Conservation (phyloP, 306 rosid species). For the Cercis canadensis region DNA sequence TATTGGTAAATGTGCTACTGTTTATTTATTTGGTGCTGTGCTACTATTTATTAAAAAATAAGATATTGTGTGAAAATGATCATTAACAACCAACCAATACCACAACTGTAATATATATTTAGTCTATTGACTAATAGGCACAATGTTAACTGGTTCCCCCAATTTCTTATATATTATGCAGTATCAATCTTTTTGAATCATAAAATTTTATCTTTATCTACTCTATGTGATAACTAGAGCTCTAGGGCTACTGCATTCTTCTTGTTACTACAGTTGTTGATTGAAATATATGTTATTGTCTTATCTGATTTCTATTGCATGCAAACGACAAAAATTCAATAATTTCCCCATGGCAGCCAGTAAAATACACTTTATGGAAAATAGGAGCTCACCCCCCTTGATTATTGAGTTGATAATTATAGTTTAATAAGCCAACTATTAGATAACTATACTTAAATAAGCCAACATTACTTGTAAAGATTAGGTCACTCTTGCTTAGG, state of each 20-base stretch:
- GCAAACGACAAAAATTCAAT: conserved; percentile 46
- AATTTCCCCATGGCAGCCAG: conserved; percentile 15
- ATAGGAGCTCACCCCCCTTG: conserved; percentile 22
- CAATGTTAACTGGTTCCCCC: conserved; percentile 1
- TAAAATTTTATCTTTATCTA: conserved; percentile 34
- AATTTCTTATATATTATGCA: conserved; percentile 15
- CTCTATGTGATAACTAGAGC: conserved; percentile 36
- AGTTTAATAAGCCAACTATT: not conserved
- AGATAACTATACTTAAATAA: conserved; percentile 28
- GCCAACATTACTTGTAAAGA: conserved; percentile 27
- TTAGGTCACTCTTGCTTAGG: conserved; percentile 37
- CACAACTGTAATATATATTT: conserved; percentile 38
- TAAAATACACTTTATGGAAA: conserved; percentile 30
- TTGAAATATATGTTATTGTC: conserved; percentile 41
- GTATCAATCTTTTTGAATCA: conserved; percentile 49
- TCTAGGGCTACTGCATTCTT: conserved; percentile 43
- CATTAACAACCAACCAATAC: conserved; percentile 29
- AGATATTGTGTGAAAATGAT: not conserved
- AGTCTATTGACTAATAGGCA: too few relatives aligned
- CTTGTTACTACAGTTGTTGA: conserved; percentile 32
- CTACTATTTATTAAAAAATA: too few relatives aligned
- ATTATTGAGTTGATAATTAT: conserved; percentile 41
- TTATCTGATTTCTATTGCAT: conserved; percentile 35
- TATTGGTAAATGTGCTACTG: conserved; percentile 41
- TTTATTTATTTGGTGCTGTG: too few relatives aligned